Percentiles rank a stretch among this genome's conserved stretches.
phyloP scores from a whole-genome alignment of 208 protist species.

The Spongospora subterranea region DNA sequence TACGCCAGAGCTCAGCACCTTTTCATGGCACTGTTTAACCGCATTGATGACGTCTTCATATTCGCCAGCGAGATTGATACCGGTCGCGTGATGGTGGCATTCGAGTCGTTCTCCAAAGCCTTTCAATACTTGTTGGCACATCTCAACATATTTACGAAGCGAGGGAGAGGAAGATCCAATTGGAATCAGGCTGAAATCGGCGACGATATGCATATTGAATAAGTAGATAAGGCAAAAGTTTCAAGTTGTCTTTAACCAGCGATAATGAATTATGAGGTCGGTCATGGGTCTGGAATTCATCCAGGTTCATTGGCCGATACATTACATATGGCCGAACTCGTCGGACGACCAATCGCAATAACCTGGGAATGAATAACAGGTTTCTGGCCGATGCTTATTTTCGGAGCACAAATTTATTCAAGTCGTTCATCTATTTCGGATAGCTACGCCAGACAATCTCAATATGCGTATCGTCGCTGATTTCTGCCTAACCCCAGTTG shows the following conservation, averaged over 20 bases:
- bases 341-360: too few species aligned
- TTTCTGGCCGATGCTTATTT: too few species aligned
- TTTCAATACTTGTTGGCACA: slow-evolving; percentile 1
- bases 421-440: too few species aligned
- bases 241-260: too few species aligned
- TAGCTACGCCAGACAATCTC: too few species aligned
- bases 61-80: neutral
- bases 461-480: neutral
- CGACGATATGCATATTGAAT: neutral
- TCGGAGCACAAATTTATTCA: too few species aligned
- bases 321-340: too few species aligned
- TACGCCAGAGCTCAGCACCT: neutral
- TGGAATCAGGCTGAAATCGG: neutral
- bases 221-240: too few species aligned
- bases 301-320: too few species aligned
- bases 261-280: too few species aligned
- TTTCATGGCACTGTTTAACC: neutral
- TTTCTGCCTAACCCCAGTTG: neutral
- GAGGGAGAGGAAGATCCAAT: neutral
- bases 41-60: neutral
- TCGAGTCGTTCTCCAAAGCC: neutral
- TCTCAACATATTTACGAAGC: neutral
- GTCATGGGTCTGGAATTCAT: too few species aligned
- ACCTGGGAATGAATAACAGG: too few species aligned
- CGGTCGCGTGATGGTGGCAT: neutral